Base-by-base conservation (phyloP, 1,139 yeast species). In the Geotrichum klebahnii region DNA sequence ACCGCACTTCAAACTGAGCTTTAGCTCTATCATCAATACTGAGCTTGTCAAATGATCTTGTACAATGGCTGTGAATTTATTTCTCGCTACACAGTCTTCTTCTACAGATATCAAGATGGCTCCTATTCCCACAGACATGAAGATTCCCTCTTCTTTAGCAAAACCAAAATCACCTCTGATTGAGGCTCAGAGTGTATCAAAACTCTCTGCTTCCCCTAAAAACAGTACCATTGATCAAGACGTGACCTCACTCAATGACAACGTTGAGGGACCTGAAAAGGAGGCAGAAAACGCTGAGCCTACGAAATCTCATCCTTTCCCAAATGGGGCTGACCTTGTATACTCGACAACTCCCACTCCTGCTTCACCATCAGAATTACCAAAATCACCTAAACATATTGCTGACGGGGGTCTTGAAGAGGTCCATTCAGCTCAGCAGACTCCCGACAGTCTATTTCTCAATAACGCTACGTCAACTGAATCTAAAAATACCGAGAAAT, bases 41-140 rank as follows among this genome's bases (percentile, higher is more conserved):
- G 50, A 16, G 35, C 31, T n/a, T 39, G 32, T 16, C 43, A 39
- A 28, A 39, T 39, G 43, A 26, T 16, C 31, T 20, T 17, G 22
- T 19, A 40, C 12, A n/a, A 29, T 29, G 35, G 20, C 44, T 26
- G 6, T 20, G 24, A 40, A 31, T 32, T 31, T 32, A 5, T 29
- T 36, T 17, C 33, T 14, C 23, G 26, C 36, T 36, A 20, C 36
- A 16, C 45, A 28, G 12, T 29, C 33, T 16, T 36, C 42, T 19
- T 26, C 41, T 14, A 31, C 35, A 5, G 23, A 33, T 1, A 14
- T 42, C n/a, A n/a, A n/a, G n/a, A n/a, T n/a, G n/a, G n/a, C n/a
- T n/a, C n/a, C n/a, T n/a, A n/a, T n/a, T n/a, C n/a, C n/a, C n/a
- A n/a, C n/a, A n/a, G n/a, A n/a, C n/a, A n/a, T n/a, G 22, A 23